These are phyloP conservation scores for Oryza longistaminata DNA, from an alignment of 176 grass and related monocot genomes.

Conservation along the genomic window DNA sequence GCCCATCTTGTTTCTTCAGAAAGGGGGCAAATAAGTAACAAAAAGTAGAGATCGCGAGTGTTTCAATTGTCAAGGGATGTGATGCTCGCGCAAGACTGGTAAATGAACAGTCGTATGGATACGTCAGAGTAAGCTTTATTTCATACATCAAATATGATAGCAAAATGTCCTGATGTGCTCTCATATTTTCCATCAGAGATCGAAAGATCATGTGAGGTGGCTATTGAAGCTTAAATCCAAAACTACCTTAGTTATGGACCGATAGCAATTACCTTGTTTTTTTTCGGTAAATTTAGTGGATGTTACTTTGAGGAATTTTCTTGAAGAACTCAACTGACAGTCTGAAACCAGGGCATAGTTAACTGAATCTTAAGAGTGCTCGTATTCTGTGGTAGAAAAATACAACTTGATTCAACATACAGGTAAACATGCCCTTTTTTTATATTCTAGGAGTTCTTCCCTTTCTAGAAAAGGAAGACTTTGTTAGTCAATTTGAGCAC, in stretches of 20 bases:
- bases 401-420: background rate
- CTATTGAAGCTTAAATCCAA: background rate
- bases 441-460: background rate
- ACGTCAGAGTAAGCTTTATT: background rate
- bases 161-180: background rate
- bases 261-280: background rate
- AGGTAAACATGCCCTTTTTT: conserved; percentile 5
- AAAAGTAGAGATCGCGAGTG: background rate
- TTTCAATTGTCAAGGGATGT: background rate
- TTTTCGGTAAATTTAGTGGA: background rate
- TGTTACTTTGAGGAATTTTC: background rate
- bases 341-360: background rate
- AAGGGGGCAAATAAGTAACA: background rate
- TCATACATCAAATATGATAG: background rate
- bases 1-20: background rate
- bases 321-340: background rate
- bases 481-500: background rate
- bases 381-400: background rate
- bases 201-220: background rate
- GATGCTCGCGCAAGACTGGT: background rate
- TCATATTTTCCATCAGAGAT: background rate
- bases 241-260: background rate
- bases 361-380: background rate
- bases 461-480: background rate
- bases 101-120: background rate